A percentile compares a stretch with the other conserved stretches of the same genome.
Conservation (phyloP, 1,139 yeast species). For the Nakaseomyces kungkrabaensis region DNA sequence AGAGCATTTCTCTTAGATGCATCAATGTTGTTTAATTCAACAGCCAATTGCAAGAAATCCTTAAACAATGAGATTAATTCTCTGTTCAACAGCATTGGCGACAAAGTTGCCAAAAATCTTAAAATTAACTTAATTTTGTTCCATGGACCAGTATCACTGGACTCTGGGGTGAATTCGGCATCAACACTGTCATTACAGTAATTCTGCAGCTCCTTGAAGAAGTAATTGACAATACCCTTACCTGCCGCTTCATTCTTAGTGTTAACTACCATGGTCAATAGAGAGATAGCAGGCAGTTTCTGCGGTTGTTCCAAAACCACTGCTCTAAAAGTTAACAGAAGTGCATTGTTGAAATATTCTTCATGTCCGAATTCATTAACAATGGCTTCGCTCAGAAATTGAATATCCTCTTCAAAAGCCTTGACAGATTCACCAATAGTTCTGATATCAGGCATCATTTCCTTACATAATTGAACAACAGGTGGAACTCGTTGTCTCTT, state of each 20-base stretch:
- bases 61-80: conserved; percentile 32
- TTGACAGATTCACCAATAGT: conserved; percentile 57
- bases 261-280: conserved; percentile 61
- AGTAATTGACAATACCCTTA: conserved; percentile 55
- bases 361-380: conserved; percentile 62
- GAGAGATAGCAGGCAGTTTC: conserved; percentile 61
- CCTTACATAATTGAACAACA: conserved; percentile 33
- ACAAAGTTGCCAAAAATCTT: conserved; percentile 57
- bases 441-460: conserved; percentile 44
- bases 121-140: conserved; percentile 59
- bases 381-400: conserved; percentile 55
- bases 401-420: conserved; percentile 54
- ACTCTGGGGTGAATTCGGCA: conserved; percentile 18
- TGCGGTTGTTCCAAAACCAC: conserved; percentile 84
- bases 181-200: conserved; percentile 35
- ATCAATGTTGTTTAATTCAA: conserved; percentile 40
- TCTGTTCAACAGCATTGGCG: conserved; percentile 44
- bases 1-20: conserved; percentile 41
- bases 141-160: conserved; percentile 54
- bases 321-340: conserved; percentile 57
- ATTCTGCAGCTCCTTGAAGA: conserved; percentile 53
- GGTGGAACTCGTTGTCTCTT: conserved; percentile 33
- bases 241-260: conserved; percentile 61
- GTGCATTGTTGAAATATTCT: conserved; percentile 48
- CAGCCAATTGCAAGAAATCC: conserved; percentile 47